Base-by-base conservation (phyloP, 306 rosid species). In the Malus asiatica region DNA sequence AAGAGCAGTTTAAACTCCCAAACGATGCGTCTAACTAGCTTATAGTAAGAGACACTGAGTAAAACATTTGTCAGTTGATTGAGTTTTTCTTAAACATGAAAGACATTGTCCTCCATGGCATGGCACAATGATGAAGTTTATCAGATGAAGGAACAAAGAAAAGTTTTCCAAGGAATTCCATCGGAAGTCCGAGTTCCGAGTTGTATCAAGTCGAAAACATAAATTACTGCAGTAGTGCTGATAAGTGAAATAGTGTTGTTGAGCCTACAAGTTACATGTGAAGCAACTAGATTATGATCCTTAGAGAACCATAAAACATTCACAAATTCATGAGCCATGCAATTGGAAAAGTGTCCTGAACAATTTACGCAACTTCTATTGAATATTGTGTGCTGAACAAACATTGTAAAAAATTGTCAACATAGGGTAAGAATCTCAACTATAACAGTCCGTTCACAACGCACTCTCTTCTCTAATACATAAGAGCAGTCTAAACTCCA, bases 211-310 rank as follows among this genome's bases (percentile, higher is more conserved):
- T 32, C 0, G 33, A 32, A 32, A 32, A 32, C 33, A 32, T 4
- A 32, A 32, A 32, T 32, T 32, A 32, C 33, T 32, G 33, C 33
- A 32, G 33, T 32, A 32, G 33, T 32, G 33, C 33, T 45, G 52
- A 45, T 13, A 4, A 45, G 52, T 13, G 52, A 45, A 4, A 45
- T 45, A 45, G 1, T 45, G 18, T 45, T 3, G 98, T 92, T 64
- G 97, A n/a, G 62, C 27, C 52, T 45, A 45, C 52, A 45, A 45
- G 16, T 45, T 45, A 45, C 52, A 32, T 32, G 33, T 32, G 4
- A 32, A 32, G 33, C 33, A 32, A 32, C 33, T 32, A 32, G 33
- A 32, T 32, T 32, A 32, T 32, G 33, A 32, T 32, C 33, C 32
- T 11, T 23, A 3, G 32, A 23, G 64, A 59, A 59, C 64, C 42